Conservation (phyloP, 768 basidiomycete species). For the Kwoniella mangroviensis region DNA sequence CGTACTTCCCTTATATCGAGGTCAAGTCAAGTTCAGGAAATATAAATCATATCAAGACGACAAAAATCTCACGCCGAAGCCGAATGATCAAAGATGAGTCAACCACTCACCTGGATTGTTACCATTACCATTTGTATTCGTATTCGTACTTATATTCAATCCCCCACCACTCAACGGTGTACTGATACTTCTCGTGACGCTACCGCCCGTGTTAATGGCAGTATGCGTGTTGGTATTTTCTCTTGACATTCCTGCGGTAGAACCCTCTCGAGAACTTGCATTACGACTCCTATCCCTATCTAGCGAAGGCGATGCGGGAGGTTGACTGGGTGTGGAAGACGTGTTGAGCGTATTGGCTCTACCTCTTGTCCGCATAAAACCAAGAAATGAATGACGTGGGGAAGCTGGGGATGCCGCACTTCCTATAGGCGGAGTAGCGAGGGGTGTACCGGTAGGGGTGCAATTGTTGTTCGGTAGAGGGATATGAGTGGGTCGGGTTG, state of each 20-base stretch:
- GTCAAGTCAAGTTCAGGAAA: not conserved
- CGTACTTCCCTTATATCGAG: no score
- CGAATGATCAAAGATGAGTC: not conserved
- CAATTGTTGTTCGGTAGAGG: conserved; percentile 40
- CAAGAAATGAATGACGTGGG: conserved; percentile 50
- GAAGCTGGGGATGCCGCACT: conserved; percentile 43
- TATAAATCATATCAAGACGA: not conserved
- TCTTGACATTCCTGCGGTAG: conserved; percentile 4
- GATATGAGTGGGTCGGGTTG: conserved; percentile 46
- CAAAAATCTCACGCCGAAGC: not conserved
- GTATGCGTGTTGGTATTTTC: conserved; percentile 7
- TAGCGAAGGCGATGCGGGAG: conserved; percentile 24
- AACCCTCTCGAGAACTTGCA: conserved; percentile 5
- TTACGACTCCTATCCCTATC: conserved; percentile 20
- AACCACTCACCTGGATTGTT: conserved; percentile 3
- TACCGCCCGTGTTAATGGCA: conserved; percentile 1
- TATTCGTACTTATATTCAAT: conserved; percentile 1
- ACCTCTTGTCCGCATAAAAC: conserved; percentile 51
- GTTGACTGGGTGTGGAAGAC: conserved; percentile 14
- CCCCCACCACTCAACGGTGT: conserved; percentile 35
- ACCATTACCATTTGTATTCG: not conserved
- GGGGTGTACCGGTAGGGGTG: conserved; percentile 33
- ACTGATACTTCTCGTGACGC: conserved; percentile 49
- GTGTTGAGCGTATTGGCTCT: conserved; percentile 46
- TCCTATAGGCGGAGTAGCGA: conserved; percentile 19